Evolutionary conservation across 2,329 filamentous ascomycete species (phyloP).

Genomic region (Paracoccidioides lutzii): DNA sequence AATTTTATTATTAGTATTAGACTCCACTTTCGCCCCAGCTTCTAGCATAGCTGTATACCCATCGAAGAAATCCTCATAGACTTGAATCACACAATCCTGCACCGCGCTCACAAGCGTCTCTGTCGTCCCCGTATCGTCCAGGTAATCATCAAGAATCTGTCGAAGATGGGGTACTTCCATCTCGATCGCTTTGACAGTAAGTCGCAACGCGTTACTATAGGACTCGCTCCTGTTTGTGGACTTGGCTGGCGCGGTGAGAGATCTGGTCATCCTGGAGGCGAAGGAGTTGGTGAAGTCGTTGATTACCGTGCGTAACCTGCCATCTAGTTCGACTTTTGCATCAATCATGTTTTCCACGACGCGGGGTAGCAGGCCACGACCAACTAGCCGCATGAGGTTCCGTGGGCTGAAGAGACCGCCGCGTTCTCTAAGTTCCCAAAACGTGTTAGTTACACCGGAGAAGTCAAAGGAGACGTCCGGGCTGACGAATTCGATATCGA

Average conservation of each 20-base stretch:
- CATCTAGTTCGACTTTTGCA: slow-evolving; percentile 55
- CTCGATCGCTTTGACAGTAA: slow-evolving; percentile 36
- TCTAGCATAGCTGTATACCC: slow-evolving; percentile 31
- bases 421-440: slow-evolving; percentile 53
- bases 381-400: slow-evolving; percentile 47
- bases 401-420: slow-evolving; percentile 54
- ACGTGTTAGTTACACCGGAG: slow-evolving; percentile 51
- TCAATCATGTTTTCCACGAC: slow-evolving; percentile 61
- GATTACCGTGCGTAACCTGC: slow-evolving; percentile 48
- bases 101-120: slow-evolving; percentile 56
- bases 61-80: slow-evolving; percentile 54
- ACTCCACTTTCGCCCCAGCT: slow-evolving; percentile 16
- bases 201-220: background rate
- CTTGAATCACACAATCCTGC: slow-evolving; percentile 48
- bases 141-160: slow-evolving; percentile 46
- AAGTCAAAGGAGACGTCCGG: slow-evolving; percentile 55
- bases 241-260: slow-evolving; percentile 7
- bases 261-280: slow-evolving; percentile 43
- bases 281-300: slow-evolving; percentile 52
- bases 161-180: slow-evolving; percentile 46
- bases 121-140: slow-evolving; percentile 51
- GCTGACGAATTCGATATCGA: slow-evolving; percentile 72
- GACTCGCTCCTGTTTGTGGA: slow-evolving; percentile 5
- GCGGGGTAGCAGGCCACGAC: slow-evolving; percentile 46
- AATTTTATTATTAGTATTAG: slow-evolving; percentile 17